A percentile compares a stretch with the other conserved stretches of the same genome.
Evolutionary conservation across 805 yeast species (phyloP).

Genomic region (Starmerella kuoi): DNA sequence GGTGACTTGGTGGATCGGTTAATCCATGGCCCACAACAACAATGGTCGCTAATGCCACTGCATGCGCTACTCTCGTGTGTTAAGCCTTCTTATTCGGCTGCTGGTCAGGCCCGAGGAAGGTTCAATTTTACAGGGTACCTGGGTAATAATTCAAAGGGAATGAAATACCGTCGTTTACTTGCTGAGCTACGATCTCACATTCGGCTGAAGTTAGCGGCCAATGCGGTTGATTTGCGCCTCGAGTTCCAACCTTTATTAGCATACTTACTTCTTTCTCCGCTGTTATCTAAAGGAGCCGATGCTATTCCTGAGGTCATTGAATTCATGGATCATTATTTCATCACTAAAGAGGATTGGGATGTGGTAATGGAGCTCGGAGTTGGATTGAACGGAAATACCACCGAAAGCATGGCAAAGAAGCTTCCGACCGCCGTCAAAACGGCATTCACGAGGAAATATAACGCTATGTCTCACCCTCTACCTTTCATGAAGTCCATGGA

Average conservation of each 20-base stretch:
- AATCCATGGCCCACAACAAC: constrained; percentile 84
- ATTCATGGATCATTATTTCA: constrained; percentile 71
- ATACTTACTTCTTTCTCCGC: constrained; percentile 45
- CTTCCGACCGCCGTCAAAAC: constrained; percentile 70
- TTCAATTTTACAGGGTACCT: constrained; percentile 74
- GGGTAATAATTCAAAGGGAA: constrained; percentile 77
- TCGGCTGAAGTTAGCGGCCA: constrained; percentile 65
- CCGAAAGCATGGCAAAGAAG: constrained; percentile 41
- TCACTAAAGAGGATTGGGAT: constrained; percentile 91
- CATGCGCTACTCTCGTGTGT: constrained; percentile 82
- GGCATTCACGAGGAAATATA: constrained; percentile 78
- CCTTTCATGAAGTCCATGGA: constrained; percentile 51
- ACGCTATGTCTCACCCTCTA: constrained; percentile 64
- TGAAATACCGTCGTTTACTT: constrained; percentile 63
- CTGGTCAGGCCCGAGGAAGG: constrained; percentile 58
- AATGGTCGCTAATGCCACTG: constrained; percentile 85
- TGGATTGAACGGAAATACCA: constrained; percentile 34
- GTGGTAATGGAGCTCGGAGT: constrained; percentile 69
- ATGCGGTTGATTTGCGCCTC: constrained; percentile 59
- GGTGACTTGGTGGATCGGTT: constrained; percentile 70
- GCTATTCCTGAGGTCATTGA: constrained; percentile 56
- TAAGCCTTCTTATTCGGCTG: constrained; percentile 53
- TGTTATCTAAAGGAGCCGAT: constrained; percentile 42
- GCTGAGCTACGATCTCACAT: constrained; percentile 86
- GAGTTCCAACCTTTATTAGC: constrained; percentile 60